Conservation (phyloP, 2,329 filamentous ascomycete genomes). For the Fusarium verrucosum region DNA sequence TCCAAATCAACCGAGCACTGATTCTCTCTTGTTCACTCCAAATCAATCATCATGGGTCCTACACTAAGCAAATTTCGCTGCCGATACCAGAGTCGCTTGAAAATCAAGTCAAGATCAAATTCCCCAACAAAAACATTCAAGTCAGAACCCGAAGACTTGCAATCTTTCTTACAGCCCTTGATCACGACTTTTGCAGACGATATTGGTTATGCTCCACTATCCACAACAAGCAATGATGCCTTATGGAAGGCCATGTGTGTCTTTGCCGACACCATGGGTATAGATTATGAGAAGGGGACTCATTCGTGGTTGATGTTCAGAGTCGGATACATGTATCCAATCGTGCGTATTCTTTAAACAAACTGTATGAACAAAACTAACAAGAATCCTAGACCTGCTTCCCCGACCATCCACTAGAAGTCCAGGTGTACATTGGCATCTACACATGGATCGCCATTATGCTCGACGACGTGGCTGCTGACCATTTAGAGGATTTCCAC, state of each 20-base stretch:
- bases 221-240: background rate
- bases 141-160: background rate
- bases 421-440: constrained; percentile 5
- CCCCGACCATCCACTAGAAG: constrained; percentile 15
- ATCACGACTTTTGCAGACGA: constrained; percentile 1
- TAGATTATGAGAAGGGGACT: background rate
- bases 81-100: too few relatives aligned
- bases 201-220: background rate
- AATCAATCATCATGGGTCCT: background rate
- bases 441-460: constrained; percentile 19
- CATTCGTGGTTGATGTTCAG: constrained; percentile 17
- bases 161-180: background rate
- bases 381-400: background rate
- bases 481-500: background rate
- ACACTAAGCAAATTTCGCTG: background rate
- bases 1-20: too few relatives aligned
- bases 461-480: constrained; percentile 5
- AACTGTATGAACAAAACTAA: fast-evolving
- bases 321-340: constrained; percentile 9
- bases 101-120: fast-evolving
- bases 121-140: fast-evolving
- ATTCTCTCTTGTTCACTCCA: background rate
- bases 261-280: constrained; percentile 1
- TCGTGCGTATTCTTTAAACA: background rate
- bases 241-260: constrained; percentile 4